A percentile compares a stretch with the other conserved stretches of the same genome.
Conservation (phyloP, 208 protist genomes). For the Acanthamoeba healyi region DNA sequence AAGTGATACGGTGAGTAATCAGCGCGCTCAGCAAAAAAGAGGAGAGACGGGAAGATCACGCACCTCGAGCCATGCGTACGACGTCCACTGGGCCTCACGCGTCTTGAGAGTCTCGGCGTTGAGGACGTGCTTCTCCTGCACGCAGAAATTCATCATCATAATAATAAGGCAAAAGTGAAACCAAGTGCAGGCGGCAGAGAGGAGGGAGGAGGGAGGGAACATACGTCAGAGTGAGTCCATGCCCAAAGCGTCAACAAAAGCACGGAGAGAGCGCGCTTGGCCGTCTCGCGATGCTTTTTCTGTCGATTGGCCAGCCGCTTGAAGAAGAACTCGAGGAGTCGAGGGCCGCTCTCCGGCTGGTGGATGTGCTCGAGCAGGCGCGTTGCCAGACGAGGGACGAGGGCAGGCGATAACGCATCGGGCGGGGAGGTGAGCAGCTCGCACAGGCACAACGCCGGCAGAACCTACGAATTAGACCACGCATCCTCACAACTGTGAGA, state of each 20-base stretch:
- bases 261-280: constrained; percentile 61
- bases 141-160: background rate
- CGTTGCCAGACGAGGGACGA: constrained; percentile 13
- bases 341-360: background rate
- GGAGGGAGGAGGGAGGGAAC: background rate
- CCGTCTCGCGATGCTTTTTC: constrained; percentile 50
- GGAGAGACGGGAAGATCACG: no score
- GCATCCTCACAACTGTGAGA: background rate
- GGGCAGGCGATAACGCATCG: background rate
- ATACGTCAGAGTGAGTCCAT: background rate
- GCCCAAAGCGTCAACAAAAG: constrained; percentile 47
- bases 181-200: background rate
- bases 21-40: no score
- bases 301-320: constrained; percentile 50
- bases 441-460: constrained; percentile 66
- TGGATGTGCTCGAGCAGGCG: constrained; percentile 50
- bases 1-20: no score
- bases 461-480: background rate
- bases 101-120: background rate
- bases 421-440: constrained; percentile 46
- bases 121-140: constrained; percentile 22
- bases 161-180: background rate
- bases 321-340: constrained; percentile 23
- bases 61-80: constrained; percentile 42
- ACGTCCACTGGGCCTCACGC: constrained; percentile 7